These are phyloP conservation scores for Arctostaphylos glauca DNA, from an alignment of 148 eudicot species.

Conservation along the genomic window DNA sequence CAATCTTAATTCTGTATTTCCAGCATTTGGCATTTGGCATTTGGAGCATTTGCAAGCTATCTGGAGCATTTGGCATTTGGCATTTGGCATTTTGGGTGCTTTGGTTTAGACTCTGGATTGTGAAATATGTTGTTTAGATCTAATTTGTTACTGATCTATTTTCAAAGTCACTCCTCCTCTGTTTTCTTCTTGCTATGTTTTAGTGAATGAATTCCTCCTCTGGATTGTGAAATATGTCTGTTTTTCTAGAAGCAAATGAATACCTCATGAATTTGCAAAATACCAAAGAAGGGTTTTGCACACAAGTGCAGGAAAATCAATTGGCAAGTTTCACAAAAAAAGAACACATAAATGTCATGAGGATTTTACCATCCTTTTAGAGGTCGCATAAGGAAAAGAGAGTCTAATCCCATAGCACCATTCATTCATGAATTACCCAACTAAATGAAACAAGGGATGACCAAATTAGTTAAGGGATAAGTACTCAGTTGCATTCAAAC, in stretches of 20 bases:
- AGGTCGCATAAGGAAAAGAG: constrained; percentile 92
- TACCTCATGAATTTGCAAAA: neutral
- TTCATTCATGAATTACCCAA: neutral
- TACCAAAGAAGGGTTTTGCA: neutral
- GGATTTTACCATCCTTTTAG: constrained; percentile 83
- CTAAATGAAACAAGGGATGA: neutral
- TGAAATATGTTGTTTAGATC: no score
- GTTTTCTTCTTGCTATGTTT: no score
- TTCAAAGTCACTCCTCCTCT: no score
- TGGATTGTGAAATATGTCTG: no score
- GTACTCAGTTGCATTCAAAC: neutral
- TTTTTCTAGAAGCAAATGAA: neutral
- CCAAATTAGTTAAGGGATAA: neutral
- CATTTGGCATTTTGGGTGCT: no score
- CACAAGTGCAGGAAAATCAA: neutral
- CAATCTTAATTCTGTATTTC: no score
- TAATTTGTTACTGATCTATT: no score
- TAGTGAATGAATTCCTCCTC: no score
- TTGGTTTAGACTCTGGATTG: no score
- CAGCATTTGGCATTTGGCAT: no score
- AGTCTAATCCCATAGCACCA: constrained; percentile 96
- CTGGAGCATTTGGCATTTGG: no score
- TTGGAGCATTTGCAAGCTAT: no score
- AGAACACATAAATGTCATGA: neutral
- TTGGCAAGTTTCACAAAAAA: constrained; percentile 1